phyloP scores from a whole-genome alignment of 2,329 filamentous ascomycete species.

The Periconia macrospinosa region DNA sequence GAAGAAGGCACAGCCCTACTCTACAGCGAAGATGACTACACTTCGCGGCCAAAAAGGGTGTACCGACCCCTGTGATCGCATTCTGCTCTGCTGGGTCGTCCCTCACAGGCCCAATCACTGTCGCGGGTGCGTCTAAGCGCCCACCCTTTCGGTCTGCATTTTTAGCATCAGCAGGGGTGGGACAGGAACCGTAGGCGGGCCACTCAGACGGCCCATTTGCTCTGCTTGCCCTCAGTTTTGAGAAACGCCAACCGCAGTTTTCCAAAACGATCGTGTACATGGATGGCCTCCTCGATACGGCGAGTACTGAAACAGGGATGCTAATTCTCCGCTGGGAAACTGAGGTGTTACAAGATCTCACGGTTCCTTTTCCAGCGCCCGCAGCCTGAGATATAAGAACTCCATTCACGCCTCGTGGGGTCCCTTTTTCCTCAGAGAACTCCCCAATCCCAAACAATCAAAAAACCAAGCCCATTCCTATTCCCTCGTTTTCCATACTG shows the following conservation, averaged over 20 bases:
- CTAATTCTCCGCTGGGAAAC: conserved; percentile 39
- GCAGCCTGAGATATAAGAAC: neutral
- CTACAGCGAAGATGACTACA: conserved; percentile 25
- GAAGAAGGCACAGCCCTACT: conserved; percentile 31
- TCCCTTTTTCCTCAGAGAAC: conserved; percentile 6
- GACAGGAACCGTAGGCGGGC: conserved; percentile 23
- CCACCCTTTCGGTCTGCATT: conserved; percentile 31
- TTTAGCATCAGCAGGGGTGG: conserved; percentile 27
- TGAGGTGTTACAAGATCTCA: conserved; percentile 27
- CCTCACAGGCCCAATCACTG: conserved; percentile 33
- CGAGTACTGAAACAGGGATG: conserved; percentile 42
- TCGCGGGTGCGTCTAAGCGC: conserved; percentile 17
- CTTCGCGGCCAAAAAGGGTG: neutral
- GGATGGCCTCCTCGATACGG: conserved; percentile 26
- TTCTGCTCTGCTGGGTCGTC: conserved; percentile 26
- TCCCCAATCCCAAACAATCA: conserved; percentile 20
- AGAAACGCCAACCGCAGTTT: conserved; percentile 28
- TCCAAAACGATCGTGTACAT: neutral
- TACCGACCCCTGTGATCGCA: conserved; percentile 14
- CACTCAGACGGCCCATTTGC: conserved; percentile 33
- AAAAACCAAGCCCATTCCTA: conserved; percentile 26
- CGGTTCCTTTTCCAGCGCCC: conserved; percentile 15
- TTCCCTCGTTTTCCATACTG: conserved; percentile 38
- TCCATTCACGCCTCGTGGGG: neutral
- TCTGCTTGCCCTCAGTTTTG: conserved; percentile 24